Conservation (phyloP, 1,284 basidiomycete species). For the Sporisorium iseilematis-ciliati region DNA sequence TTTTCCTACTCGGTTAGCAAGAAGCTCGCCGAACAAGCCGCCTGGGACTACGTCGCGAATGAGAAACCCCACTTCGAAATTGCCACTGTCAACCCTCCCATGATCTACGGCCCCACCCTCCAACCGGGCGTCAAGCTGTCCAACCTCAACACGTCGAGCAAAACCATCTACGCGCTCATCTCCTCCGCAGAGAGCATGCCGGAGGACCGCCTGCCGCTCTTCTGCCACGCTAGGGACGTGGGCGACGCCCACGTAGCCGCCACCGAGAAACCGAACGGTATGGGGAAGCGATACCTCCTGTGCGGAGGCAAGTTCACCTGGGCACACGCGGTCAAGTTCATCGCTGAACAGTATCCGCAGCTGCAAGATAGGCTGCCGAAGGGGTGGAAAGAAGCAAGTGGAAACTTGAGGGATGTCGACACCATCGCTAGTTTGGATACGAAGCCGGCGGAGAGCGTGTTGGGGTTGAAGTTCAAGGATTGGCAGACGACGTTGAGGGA, state of each 20-base stretch:
- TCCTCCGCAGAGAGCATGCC: slow-evolving; percentile 51
- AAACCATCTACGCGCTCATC: slow-evolving; percentile 64
- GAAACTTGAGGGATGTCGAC: slow-evolving; percentile 23
- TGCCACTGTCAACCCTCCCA: slow-evolving; percentile 60
- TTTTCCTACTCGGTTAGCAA: slow-evolving; percentile 63
- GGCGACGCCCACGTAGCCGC: slow-evolving; percentile 65
- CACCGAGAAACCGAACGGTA: slow-evolving; percentile 47
- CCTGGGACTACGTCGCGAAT: slow-evolving; percentile 59
- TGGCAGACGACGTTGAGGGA: slow-evolving; percentile 62
- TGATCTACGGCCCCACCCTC: slow-evolving; percentile 61
- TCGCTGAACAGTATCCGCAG: slow-evolving; percentile 48
- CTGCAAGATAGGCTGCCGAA: slow-evolving; percentile 55
- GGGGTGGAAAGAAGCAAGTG: slow-evolving; percentile 53
- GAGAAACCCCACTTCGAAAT: slow-evolving; percentile 52
- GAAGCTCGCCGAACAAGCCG: slow-evolving; percentile 64
- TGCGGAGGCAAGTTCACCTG: slow-evolving; percentile 60
- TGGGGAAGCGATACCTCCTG: slow-evolving; percentile 54
- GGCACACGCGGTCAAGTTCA: slow-evolving; percentile 53
- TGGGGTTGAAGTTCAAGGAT: slow-evolving; percentile 52
- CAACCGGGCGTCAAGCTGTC: slow-evolving; percentile 51
- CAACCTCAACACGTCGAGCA: slow-evolving; percentile 62
- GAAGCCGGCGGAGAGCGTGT: slow-evolving; percentile 38
- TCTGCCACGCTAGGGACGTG: slow-evolving; percentile 61
- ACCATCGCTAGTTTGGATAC: slow-evolving; percentile 51
- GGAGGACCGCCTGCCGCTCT: slow-evolving; percentile 68